Evolutionary conservation across 2,329 filamentous ascomycete genomes (phyloP).

Genomic region (Cercospora berteroae): DNA sequence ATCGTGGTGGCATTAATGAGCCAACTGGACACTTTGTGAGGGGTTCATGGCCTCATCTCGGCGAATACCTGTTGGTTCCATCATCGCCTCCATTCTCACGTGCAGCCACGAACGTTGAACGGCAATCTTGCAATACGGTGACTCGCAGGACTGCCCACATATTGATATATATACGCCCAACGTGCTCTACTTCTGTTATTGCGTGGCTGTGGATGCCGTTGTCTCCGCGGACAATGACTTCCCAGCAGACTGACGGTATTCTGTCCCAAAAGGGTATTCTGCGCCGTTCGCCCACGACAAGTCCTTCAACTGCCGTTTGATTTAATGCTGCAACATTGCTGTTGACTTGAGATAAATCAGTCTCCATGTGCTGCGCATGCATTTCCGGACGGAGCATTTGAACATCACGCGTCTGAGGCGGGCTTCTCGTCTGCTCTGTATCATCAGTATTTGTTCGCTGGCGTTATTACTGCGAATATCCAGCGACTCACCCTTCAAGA

Average conservation of each 20-base stretch:
- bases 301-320: background rate
- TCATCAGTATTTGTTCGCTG: background rate
- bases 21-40: background rate
- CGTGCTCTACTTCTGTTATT: background rate
- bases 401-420: background rate
- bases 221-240: background rate
- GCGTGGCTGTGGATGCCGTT: background rate
- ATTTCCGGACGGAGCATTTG: background rate
- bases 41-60: background rate
- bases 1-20: background rate
- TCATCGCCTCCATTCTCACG: background rate
- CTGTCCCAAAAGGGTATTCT: background rate
- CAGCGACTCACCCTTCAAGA: slow-evolving; percentile 54
- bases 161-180: background rate
- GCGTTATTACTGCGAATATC: background rate
- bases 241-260: background rate
- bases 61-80: background rate
- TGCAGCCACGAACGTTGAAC: background rate
- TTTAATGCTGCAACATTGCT: background rate
- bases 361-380: background rate
- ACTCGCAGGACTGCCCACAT: background rate
- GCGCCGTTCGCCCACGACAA: background rate
- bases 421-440: background rate
- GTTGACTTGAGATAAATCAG: background rate
- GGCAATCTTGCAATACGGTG: background rate